phyloP scores from a whole-genome alignment of 495 filamentous ascomycete species.

The Pseudevernia furfuracea region DNA sequence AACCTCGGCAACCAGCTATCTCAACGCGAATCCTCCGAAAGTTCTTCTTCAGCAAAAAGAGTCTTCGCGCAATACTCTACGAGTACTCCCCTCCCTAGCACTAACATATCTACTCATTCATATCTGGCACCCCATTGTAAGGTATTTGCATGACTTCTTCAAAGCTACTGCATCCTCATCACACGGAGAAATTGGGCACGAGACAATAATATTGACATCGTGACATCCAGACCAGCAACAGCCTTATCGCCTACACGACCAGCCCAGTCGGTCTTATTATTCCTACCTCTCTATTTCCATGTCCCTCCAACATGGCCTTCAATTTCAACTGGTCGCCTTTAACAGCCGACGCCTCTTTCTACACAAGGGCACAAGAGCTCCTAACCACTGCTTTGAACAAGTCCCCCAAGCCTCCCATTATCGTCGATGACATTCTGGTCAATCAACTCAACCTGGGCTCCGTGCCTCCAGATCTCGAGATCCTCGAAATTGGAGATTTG shows the following conservation, averaged over 20 bases:
- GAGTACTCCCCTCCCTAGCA: too few species aligned
- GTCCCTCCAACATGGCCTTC: constrained; percentile 68
- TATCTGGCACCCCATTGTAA: neutral
- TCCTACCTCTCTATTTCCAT: neutral
- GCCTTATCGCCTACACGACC: neutral
- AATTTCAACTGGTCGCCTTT: constrained; percentile 99
- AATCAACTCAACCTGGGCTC: constrained; percentile 94
- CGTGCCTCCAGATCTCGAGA: constrained; percentile 87
- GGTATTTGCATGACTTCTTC: neutral
- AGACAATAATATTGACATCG: too few species aligned
- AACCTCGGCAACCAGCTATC: neutral
- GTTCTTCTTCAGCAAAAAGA: neutral
- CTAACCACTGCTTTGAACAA: constrained; percentile 95
- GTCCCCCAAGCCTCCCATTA: constrained; percentile 95
- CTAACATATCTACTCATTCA: too few species aligned
- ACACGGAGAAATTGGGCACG: neutral
- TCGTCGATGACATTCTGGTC: constrained; percentile 98
- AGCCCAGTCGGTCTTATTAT: neutral
- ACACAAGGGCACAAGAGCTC: constrained; percentile 84
- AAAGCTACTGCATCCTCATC: neutral
- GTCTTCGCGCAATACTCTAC: too few species aligned
- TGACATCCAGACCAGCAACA: neutral
- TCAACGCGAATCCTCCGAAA: constrained; percentile 2
- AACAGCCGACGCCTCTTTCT: constrained; percentile 84
- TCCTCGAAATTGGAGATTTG: constrained; percentile 91